Percentiles rank a stretch among this genome's conserved stretches.
These are phyloP conservation scores for Ustilago cynodontis DNA, from an alignment of 1,284 basidiomycete genomes.

Conservation along the genomic window DNA sequence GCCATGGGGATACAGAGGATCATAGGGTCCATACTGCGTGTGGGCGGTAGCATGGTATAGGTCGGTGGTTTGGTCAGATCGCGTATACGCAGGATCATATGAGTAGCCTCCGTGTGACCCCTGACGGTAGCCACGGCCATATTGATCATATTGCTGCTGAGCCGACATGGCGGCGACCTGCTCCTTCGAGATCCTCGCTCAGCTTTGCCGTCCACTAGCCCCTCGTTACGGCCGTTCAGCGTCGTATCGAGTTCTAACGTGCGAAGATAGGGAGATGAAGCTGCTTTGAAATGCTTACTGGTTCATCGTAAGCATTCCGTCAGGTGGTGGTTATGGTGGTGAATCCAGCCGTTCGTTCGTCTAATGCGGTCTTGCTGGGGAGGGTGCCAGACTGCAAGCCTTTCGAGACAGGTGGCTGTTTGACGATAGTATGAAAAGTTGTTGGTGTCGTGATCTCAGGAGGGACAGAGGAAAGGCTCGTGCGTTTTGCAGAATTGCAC, in stretches of 20 bases:
- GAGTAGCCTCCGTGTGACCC: constrained; percentile 16
- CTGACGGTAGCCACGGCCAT: constrained; percentile 18
- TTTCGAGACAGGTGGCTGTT: no score
- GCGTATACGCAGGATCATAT: not conserved
- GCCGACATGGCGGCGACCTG: constrained; percentile 21
- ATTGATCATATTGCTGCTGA: constrained; percentile 26
- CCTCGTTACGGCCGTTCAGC: no score
- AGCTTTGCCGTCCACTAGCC: not conserved
- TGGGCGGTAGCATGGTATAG: constrained; percentile 20
- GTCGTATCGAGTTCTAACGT: not conserved
- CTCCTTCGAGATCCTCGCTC: not conserved
- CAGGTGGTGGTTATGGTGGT: not conserved
- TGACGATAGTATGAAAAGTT: not conserved
- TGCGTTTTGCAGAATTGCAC: constrained; percentile 15
- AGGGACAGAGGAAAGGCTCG: constrained; percentile 27
- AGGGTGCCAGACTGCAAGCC: no score
- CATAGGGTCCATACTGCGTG: constrained; percentile 35
- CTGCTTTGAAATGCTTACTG: not conserved
- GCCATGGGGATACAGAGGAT: constrained; percentile 37
- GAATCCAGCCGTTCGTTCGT: no score
- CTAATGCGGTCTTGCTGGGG: no score
- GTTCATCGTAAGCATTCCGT: not conserved
- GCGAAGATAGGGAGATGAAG: not conserved
- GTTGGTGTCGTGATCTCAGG: not conserved
- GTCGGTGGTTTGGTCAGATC: constrained; percentile 12